Base-by-base conservation (phyloP, 495 filamentous ascomycete genomes). In the Penicillium pancosmium region DNA sequence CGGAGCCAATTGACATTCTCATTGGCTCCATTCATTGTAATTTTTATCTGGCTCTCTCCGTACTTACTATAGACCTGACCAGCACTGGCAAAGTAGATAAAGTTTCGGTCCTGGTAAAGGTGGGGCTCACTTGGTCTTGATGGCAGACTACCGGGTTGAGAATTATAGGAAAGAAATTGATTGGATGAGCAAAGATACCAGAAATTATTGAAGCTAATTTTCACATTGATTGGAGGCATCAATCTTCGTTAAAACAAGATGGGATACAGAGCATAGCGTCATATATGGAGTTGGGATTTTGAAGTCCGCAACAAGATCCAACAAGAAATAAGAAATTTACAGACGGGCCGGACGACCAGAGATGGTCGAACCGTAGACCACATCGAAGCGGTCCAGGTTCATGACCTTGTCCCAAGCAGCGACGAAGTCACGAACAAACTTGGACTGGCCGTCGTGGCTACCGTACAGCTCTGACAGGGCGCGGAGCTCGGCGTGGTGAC, bases 391-490 rank as follows among this genome's bases (percentile, higher is more conserved):
- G 61, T 90, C 88, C 64, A 88, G 66, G 64, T 88, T 85, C 82
- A 85, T 84, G 2, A 90, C 84, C 83, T 91, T 91, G 57, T 78
- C 71, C 88, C 87, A 91, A 19, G 83, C 86, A 16, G 77, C 78
- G 1, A 89, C 81, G 61, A 91, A 91, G 73, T 91, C 88, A 69
- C 82, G 83, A 46, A 84, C 79, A 41, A 91, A 84, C 78, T 86
- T 87, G 16, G 81, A 79, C 66, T 82, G 57, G 8, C 73, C 78
- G 61, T 82, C 83, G 0, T 68, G 57, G 58, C 73, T 76, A 55
- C 70, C 88, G 65, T 90, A 91, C 19, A 89, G 77, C 78, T 91
- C 88, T 13, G 87, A 70, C 19, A 88, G 61, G 21, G 88, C 87
- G 34, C 88, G 85, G 50, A 91, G 77, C 78, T 91, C 88, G 8